These are phyloP conservation scores for Podaxis pistillaris DNA, from an alignment of 768 basidiomycete species.

Conservation along the genomic window DNA sequence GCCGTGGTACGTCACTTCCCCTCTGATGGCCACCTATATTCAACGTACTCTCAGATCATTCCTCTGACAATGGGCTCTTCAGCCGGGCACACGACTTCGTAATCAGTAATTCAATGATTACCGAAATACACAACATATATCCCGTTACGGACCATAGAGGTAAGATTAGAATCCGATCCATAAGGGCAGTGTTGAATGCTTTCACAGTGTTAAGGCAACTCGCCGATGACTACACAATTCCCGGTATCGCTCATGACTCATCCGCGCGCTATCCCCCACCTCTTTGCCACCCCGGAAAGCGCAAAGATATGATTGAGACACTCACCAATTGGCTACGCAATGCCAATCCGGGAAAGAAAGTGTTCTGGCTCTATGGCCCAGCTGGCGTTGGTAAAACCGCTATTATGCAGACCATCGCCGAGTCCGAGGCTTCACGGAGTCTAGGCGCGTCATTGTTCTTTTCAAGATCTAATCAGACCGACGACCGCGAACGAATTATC, in stretches of 20 bases:
- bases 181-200: too few species aligned
- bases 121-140: too few species aligned
- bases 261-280: neutral
- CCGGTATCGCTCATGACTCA: neutral
- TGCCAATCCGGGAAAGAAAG: neutral
- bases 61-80: too few species aligned
- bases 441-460: neutral
- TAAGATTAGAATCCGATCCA: too few species aligned
- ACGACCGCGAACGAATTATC: neutral
- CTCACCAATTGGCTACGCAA: neutral
- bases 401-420: neutral
- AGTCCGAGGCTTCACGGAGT: neutral
- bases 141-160: too few species aligned
- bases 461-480: neutral
- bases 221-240: too few species aligned
- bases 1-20: too few species aligned
- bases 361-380: neutral
- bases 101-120: too few species aligned
- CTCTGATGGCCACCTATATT: too few species aligned
- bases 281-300: neutral
- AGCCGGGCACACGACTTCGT: too few species aligned
- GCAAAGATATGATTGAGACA: neutral
- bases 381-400: constrained; percentile 3
- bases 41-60: too few species aligned
- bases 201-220: too few species aligned